Conservation (phyloP, 2,329 filamentous ascomycete genomes). For the Fusarium graminum region DNA sequence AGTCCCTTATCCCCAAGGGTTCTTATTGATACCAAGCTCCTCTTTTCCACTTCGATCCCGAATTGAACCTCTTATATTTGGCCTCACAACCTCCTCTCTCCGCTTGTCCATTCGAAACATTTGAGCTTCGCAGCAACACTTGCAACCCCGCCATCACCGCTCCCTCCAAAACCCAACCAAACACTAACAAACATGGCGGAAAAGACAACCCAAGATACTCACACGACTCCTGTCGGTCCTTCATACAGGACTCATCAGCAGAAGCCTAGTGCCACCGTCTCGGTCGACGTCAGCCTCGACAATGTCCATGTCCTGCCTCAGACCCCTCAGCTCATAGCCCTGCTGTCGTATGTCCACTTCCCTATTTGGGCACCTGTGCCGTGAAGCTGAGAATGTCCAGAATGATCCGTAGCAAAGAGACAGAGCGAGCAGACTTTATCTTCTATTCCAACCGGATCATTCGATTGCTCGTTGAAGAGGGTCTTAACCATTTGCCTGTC, state of each 20-base stretch:
- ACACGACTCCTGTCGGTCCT: constrained; percentile 79
- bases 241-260: constrained; percentile 80
- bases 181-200: constrained; percentile 46
- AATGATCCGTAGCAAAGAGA: constrained; percentile 94
- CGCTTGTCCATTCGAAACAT: constrained; percentile 28
- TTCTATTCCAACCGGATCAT: constrained; percentile 99
- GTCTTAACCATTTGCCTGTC: constrained; percentile 94
- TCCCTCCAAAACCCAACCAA: constrained; percentile 21
- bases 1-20: constrained; percentile 40
- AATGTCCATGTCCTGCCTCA: constrained; percentile 93
- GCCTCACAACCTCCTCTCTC: constrained; percentile 1
- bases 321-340: constrained; percentile 95
- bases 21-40: constrained; percentile 32
- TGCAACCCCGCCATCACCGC: constrained; percentile 24
- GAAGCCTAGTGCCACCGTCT: constrained; percentile 90
- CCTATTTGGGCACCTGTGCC: constrained; percentile 29
- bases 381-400: constrained; percentile 62
- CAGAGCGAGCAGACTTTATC: constrained; percentile 94
- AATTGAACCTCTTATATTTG: constrained; percentile 17
- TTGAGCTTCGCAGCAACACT: constrained; percentile 20
- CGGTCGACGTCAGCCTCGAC: constrained; percentile 81
- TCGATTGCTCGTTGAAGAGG: constrained; percentile 94
- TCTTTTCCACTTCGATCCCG: constrained; percentile 35
- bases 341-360: constrained; percentile 84
- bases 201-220: constrained; percentile 43